These are phyloP conservation scores for Monosporascus cannonballus DNA, from an alignment of 2,329 filamentous ascomycete species.

Conservation along the genomic window DNA sequence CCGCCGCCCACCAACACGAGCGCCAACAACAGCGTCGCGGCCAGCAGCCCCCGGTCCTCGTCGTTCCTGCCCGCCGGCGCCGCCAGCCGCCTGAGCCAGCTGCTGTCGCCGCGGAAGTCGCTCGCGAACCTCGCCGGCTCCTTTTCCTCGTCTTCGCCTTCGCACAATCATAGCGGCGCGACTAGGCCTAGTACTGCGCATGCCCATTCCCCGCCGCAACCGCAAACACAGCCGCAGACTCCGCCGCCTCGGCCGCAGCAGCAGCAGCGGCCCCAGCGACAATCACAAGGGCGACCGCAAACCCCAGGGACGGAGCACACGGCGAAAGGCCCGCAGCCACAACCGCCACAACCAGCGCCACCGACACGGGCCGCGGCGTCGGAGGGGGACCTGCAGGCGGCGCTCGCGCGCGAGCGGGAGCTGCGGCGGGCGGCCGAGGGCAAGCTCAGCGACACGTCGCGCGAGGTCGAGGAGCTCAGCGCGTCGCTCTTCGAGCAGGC, in stretches of 20 bases:
- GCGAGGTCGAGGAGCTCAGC: slow-evolving; percentile 73
- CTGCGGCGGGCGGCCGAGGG: slow-evolving; percentile 65
- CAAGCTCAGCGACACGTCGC: slow-evolving; percentile 57
- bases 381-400: slow-evolving; percentile 51
- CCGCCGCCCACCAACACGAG: slow-evolving; percentile 4
- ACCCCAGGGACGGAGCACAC: too few species aligned
- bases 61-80: slow-evolving; percentile 25
- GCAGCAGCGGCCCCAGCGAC: slow-evolving; percentile 6
- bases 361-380: slow-evolving; percentile 16
- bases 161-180: slow-evolving; percentile 13
- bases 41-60: slow-evolving; percentile 19
- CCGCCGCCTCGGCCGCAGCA: slow-evolving; percentile 11
- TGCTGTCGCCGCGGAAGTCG: slow-evolving; percentile 25
- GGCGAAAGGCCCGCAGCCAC: too few species aligned
- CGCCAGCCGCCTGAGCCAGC: slow-evolving; percentile 26
- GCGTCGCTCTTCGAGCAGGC: slow-evolving; percentile 73
- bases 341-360: slow-evolving; percentile 10
- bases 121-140: slow-evolving; percentile 12
- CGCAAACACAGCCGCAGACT: not conserved
- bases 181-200: slow-evolving; percentile 1
- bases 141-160: slow-evolving; percentile 24
- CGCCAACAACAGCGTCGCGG: slow-evolving; percentile 12
- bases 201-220: too few species aligned
- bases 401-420: slow-evolving; percentile 59
- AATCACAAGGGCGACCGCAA: too few species aligned